Percentiles rank a stretch among this genome's conserved stretches.
phyloP scores from a whole-genome alignment of 257 asterid genomes.

The Osmanthus fragrans region DNA sequence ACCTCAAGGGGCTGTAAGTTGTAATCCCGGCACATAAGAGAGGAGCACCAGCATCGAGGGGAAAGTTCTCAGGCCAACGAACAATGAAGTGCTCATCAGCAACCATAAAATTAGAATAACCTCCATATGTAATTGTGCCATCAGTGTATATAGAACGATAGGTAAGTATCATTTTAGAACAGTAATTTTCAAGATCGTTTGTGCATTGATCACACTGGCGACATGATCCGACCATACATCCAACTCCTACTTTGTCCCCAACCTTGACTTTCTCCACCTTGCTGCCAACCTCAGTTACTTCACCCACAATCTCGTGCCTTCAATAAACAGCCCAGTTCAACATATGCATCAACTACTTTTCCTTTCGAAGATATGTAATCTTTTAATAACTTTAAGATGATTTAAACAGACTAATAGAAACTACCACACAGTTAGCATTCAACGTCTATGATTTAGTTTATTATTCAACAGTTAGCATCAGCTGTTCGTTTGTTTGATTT shows the following conservation, averaged over 20 bases:
- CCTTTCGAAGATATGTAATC: not conserved
- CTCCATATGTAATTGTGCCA: constrained; percentile 57
- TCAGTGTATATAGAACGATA: constrained; percentile 30
- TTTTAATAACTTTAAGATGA: not conserved
- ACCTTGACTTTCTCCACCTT: constrained; percentile 50
- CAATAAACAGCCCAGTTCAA: not conserved
- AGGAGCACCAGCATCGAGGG: constrained; percentile 55
- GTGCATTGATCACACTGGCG: constrained; percentile 48
- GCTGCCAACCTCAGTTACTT: constrained; percentile 60
- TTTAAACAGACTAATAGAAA: not conserved
- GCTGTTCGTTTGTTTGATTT: not conserved
- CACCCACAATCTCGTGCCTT: constrained; percentile 72
- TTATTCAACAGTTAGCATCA: no score
- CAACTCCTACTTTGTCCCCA: constrained; percentile 67
- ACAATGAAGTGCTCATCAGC: constrained; percentile 54
- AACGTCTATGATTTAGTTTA: not conserved
- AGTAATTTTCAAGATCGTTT: constrained; percentile 52
- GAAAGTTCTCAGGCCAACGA: constrained; percentile 55
- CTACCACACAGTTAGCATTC: not conserved
- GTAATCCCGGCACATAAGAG: constrained; percentile 65
- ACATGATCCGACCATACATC: constrained; percentile 67
- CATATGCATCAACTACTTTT: not conserved
- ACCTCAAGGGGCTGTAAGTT: constrained; percentile 51
- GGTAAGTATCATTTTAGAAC: constrained; percentile 38
- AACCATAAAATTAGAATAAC: constrained; percentile 55